Evolutionary conservation across 805 yeast genomes (phyloP).

Genomic region (Jamesozyma lodderae): DNA sequence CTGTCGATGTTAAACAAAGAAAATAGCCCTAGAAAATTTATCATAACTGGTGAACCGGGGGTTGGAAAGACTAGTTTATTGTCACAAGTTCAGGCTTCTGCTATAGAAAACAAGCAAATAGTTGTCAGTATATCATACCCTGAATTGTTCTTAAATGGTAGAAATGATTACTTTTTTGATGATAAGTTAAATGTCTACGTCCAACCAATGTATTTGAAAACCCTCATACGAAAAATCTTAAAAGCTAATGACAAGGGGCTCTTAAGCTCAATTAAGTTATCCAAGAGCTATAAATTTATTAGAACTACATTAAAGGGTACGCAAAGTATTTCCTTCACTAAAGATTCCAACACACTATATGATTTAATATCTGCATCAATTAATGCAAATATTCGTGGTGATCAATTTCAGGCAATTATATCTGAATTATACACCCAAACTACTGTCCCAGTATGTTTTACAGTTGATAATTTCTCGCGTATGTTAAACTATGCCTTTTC

Average conservation of each 20-base stretch:
- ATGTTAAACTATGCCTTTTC: constrained; percentile 47
- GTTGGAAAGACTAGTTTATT: constrained; percentile 70
- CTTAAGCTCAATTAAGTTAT: constrained; percentile 30
- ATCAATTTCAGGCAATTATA: constrained; percentile 45
- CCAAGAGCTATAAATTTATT: constrained; percentile 29
- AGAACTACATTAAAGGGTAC: constrained; percentile 28
- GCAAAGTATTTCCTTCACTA: constrained; percentile 18
- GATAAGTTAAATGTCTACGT: constrained; percentile 41
- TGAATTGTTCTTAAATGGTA: constrained; percentile 56
- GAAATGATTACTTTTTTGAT: constrained; percentile 56
- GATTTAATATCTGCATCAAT: constrained; percentile 36
- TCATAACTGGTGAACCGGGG: constrained; percentile 64
- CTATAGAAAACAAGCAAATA: constrained; percentile 42
- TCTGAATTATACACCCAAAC: constrained; percentile 46
- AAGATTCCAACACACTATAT: constrained; percentile 30
- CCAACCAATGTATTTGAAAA: constrained; percentile 71
- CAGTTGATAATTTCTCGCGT: constrained; percentile 69
- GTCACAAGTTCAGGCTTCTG: constrained; percentile 41
- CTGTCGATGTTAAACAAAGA: constrained; percentile 31
- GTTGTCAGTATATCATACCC: constrained; percentile 60
- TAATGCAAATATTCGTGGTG: constrained; percentile 32
- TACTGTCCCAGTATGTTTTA: constrained; percentile 48
- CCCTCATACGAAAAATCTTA: constrained; percentile 44
- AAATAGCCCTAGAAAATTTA: constrained; percentile 39
- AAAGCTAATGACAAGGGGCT: constrained; percentile 36